Evolutionary conservation across 2,329 filamentous ascomycete species (phyloP).

Genomic region (Phyllosticta capitalensis): DNA sequence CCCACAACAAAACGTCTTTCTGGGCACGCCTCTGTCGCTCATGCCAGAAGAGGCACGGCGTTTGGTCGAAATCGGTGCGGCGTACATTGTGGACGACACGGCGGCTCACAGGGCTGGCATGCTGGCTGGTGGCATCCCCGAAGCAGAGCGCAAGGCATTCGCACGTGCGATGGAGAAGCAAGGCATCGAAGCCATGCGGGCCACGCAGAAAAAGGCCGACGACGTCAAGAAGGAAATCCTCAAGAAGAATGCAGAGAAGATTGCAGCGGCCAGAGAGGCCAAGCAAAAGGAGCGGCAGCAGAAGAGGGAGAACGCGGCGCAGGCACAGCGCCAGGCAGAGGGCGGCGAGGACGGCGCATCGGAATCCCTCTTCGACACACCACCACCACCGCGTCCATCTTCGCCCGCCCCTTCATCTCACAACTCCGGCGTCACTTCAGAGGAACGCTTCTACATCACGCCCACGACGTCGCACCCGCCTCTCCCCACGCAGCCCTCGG

Average conservation of each 20-base stretch:
- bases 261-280: constrained; percentile 13
- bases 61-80: constrained; percentile 66
- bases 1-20: constrained; percentile 89
- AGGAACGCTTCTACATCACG: constrained; percentile 30
- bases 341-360: constrained; percentile 1
- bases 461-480: constrained; percentile 37
- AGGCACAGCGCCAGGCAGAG: constrained; percentile 21
- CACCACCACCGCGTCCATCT: constrained; percentile 9
- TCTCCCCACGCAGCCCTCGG: constrained; percentile 17
- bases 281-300: constrained; percentile 23
- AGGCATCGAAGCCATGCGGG: constrained; percentile 41
- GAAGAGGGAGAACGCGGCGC: background rate
- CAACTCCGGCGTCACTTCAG: background rate
- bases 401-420: background rate
- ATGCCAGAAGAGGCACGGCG: constrained; percentile 82
- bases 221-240: constrained; percentile 22
- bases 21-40: constrained; percentile 78
- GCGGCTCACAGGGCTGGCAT: constrained; percentile 59
- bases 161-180: constrained; percentile 46
- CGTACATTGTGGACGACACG: constrained; percentile 72
- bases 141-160: constrained; percentile 53
- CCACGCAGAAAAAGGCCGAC: constrained; percentile 41
- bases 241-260: constrained; percentile 11
- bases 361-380: constrained; percentile 20
- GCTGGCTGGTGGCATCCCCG: constrained; percentile 39